Percentiles rank a stretch among this genome's conserved stretches.
Evolutionary conservation across 1,284 basidiomycete species (phyloP).

Genomic region (Tremellales sp.): DNA sequence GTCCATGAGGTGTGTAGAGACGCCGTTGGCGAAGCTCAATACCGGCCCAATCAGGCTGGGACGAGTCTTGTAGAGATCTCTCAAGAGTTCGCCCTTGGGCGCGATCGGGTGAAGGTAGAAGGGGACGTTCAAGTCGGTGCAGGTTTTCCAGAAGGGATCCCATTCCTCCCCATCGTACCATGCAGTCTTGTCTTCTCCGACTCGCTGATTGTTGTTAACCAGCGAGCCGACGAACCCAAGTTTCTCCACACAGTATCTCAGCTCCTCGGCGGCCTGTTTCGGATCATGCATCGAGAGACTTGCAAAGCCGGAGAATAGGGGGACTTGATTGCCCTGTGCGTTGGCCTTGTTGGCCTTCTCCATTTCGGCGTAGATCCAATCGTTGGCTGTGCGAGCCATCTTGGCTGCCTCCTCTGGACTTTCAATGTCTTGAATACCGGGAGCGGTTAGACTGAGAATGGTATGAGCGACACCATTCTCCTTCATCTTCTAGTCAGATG

Average conservation of each 20-base stretch:
- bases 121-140: conserved; percentile 40
- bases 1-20: conserved; percentile 39
- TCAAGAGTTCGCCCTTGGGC: conserved; percentile 36
- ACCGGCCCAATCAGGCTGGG: conserved; percentile 41
- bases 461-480: no score
- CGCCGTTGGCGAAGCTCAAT: conserved; percentile 42
- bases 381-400: no score
- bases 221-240: conserved; percentile 29
- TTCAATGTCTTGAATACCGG: no score
- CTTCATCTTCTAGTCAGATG: no score
- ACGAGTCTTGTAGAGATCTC: conserved; percentile 38
- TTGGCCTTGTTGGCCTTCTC: no score
- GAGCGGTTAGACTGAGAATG: no score
- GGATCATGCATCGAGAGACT: conserved; percentile 44
- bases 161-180: conserved; percentile 34
- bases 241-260: conserved; percentile 37
- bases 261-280: conserved; percentile 36
- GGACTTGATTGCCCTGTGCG: no score
- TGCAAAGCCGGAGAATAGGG: no score
- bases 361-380: no score
- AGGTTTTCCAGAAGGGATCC: conserved; percentile 38
- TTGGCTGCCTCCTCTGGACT: no score
- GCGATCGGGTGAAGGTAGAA: conserved; percentile 46
- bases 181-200: conserved; percentile 24
- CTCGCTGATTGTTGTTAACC: conserved; percentile 32